Percentiles rank a stretch among this genome's conserved stretches.
phyloP scores from a whole-genome alignment of 108 stramenopile genomes.

The Cylindrotheca fusiformis region DNA sequence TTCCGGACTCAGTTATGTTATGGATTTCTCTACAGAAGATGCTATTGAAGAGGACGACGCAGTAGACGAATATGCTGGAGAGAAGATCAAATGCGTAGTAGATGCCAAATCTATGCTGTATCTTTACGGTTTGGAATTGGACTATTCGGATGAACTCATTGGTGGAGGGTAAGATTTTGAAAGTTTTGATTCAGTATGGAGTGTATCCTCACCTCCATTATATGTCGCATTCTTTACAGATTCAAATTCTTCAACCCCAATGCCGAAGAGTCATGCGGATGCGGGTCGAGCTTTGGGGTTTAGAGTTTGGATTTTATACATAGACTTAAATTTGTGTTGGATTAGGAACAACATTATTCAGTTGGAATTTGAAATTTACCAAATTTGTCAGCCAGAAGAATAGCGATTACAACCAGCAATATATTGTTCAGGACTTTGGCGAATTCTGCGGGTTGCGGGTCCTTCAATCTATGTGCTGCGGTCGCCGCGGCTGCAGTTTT shows the following conservation, averaged over 20 bases:
- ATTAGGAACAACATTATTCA: neutral
- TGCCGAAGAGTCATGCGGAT: constrained; percentile 93
- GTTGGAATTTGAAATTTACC: neutral
- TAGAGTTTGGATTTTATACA: constrained; percentile 22
- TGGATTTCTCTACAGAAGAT: constrained; percentile 86
- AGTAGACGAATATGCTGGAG: constrained; percentile 61
- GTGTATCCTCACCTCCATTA: neutral
- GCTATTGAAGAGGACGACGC: constrained; percentile 84
- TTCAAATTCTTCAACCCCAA: constrained; percentile 97
- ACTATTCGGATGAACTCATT: constrained; percentile 93
- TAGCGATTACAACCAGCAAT: constrained; percentile 53
- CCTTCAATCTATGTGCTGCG: neutral
- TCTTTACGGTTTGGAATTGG: constrained; percentile 93
- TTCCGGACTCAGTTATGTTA: constrained; percentile 90
- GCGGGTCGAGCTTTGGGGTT: constrained; percentile 93
- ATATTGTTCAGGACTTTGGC: constrained; percentile 39
- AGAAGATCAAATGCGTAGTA: constrained; percentile 87
- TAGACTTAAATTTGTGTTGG: neutral
- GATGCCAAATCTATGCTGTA: constrained; percentile 93
- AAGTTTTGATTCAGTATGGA: neutral
- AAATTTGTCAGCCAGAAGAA: constrained; percentile 65
- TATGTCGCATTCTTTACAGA: neutral
- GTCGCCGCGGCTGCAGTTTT: neutral
- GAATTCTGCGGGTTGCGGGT: constrained; percentile 1
- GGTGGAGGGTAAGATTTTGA: constrained; percentile 80